Base-by-base conservation (phyloP, 2,329 filamentous ascomycete genomes). In the Hypoxylon sp. region DNA sequence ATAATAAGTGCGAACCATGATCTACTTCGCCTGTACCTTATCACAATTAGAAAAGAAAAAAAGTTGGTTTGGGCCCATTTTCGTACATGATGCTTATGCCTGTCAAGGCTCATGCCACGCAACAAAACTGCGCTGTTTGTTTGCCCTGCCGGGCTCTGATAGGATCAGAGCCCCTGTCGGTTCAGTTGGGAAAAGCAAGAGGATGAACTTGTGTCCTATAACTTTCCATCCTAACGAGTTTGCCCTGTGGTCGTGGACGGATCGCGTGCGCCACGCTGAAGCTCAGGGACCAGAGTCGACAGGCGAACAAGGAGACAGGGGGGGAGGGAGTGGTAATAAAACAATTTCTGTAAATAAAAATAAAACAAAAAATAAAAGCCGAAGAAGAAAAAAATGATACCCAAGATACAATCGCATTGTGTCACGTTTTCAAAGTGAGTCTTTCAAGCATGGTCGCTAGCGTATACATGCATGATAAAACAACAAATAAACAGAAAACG, bases 1-100 rank as follows among this genome's bases (percentile, higher is more conserved):
- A 63, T 60, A 60, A 67, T 64, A 70, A 73, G 65, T 68, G 68
- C 69, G 75, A 76, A 77, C 75, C 70, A 72, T 75, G 75, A 78
- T 77, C 74, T 64, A 59, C 70, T 69, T 67, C 57, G 60, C 66
- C 63, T 65, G 57, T 59, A 60, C 55, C 50, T 50, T 57, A 60
- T 59, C 59, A 63, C 63, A 60, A 63, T 53, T n/a, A n/a, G n/a
- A n/a, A 58, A 65, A 57, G 63, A 63, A 43, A 29, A 60, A 62
- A 58, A 61, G 57, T 62, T 65, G 62, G 54, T 60, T 62, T 57
- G 60, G 60, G 58, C 52, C 67, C 67, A 59, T 69, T 41, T 47
- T 56, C 60, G 48, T 67, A 69, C 67, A 69, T 68, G 63, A 63
- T 66, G 61, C 65, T 62, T 64, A 66, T 64, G 63, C 64, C 65